These are phyloP conservation scores for Botrytis byssoidea DNA, from an alignment of 2,329 filamentous ascomycete genomes.

Conservation along the genomic window DNA sequence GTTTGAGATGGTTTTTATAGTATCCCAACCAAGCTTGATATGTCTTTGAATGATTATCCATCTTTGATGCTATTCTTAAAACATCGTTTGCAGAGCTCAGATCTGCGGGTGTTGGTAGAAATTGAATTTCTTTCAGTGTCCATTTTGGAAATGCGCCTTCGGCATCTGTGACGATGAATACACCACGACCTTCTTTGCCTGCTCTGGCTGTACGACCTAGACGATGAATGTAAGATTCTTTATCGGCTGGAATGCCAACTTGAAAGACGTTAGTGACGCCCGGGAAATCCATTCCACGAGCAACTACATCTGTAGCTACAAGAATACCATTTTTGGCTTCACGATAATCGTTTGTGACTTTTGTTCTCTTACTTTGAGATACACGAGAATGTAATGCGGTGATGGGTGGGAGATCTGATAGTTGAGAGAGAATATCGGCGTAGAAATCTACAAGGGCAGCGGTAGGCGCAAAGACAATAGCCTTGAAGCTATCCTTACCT, in stretches of 20 bases:
- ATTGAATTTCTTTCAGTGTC: conserved; percentile 53
- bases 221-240: conserved; percentile 74
- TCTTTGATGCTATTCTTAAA: conserved; percentile 41
- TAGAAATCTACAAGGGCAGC: conserved; percentile 70
- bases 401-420: conserved; percentile 36
- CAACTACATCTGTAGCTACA: conserved; percentile 77
- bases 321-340: conserved; percentile 60
- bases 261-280: conserved; percentile 79
- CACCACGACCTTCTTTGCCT: conserved; percentile 69
- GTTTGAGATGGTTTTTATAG: conserved; percentile 52
- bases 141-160: conserved; percentile 54
- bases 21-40: conserved; percentile 58
- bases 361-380: conserved; percentile 66
- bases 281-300: conserved; percentile 81
- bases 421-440: conserved; percentile 51
- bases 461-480: conserved; percentile 88
- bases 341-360: conserved; percentile 71
- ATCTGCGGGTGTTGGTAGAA: conserved; percentile 48
- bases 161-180: conserved; percentile 58
- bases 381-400: conserved; percentile 73
- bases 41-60: conserved; percentile 50
- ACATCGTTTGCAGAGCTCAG: conserved; percentile 46
- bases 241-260: conserved; percentile 60
- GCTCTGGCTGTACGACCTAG: conserved; percentile 75
- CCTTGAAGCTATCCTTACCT: conserved; percentile 68